Conservation (phyloP, 768 basidiomycete genomes). For the Polyporus arcularius region DNA sequence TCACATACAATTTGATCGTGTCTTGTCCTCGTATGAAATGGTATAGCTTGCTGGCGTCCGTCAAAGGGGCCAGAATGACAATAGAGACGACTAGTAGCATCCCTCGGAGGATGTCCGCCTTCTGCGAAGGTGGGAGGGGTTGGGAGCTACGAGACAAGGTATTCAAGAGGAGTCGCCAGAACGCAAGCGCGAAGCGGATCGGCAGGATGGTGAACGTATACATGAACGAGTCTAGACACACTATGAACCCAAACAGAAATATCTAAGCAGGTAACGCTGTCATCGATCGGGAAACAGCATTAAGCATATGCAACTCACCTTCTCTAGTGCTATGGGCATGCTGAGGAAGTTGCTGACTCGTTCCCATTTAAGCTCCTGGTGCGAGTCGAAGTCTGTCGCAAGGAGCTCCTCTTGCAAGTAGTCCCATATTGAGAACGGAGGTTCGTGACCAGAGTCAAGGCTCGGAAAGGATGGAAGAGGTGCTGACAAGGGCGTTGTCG, state of each 20-base stretch:
- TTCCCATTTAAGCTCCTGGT: conserved; percentile 94
- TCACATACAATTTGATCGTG: conserved; percentile 97
- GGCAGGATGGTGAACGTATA: conserved; percentile 98
- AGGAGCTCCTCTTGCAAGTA: conserved; percentile 87
- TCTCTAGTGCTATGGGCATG: conserved; percentile 92
- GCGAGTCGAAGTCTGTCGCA: conserved; percentile 92
- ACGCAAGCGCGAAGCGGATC: conserved; percentile 76
- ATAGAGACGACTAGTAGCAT: conserved; percentile 76
- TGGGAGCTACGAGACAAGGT: conserved; percentile 47
- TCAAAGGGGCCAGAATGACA: conserved; percentile 73
- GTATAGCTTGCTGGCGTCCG: conserved; percentile 97
- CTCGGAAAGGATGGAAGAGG: conserved; percentile 22
- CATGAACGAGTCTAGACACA: conserved; percentile 96
- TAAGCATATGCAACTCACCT: conserved; percentile 46
- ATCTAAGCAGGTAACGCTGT: conserved; percentile 49
- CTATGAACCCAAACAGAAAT: conserved; percentile 86
- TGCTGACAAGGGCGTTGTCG: conserved; percentile 19
- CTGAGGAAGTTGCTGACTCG: conserved; percentile 93
- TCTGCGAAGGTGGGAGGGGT: conserved; percentile 81
- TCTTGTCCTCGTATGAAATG: conserved; percentile 98
- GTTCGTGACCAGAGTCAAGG: conserved; percentile 27
- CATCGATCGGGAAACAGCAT: not conserved
- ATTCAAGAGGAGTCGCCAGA: conserved; percentile 54
- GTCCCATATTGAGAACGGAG: conserved; percentile 87
- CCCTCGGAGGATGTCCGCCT: conserved; percentile 87